Percentiles rank a stretch among this genome's conserved stretches.
These are phyloP conservation scores for Cryptomeria japonica DNA, from an alignment of 75 land plant genomes.

Conservation along the genomic window DNA sequence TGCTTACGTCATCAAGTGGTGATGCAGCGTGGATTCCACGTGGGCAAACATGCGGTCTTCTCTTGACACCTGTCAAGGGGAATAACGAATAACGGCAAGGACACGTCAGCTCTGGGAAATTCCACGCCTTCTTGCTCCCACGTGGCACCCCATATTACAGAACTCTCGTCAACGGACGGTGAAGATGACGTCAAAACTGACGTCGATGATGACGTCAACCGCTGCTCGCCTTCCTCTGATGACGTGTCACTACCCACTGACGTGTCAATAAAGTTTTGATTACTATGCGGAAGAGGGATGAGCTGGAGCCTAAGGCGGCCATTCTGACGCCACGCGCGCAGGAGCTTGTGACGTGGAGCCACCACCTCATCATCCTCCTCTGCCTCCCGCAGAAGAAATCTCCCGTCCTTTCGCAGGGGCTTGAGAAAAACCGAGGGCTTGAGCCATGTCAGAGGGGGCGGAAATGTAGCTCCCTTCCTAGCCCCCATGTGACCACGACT, in stretches of 20 bases:
- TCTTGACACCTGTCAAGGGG: neutral
- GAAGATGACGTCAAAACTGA: neutral
- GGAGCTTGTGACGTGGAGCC: slow-evolving; percentile 22
- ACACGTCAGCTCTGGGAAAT: neutral
- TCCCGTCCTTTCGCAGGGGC: slow-evolving; percentile 40
- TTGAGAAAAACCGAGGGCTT: slow-evolving; percentile 21
- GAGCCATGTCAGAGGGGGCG: slow-evolving; percentile 18
- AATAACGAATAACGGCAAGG: neutral
- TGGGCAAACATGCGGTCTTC: neutral
- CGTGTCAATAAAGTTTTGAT: neutral
- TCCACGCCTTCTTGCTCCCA: neutral
- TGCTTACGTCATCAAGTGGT: neutral
- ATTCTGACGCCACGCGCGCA: slow-evolving; percentile 21
- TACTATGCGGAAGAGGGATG: neutral
- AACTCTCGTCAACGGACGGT: neutral
- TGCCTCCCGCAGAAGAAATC: slow-evolving; percentile 42
- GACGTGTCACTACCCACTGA: neutral
- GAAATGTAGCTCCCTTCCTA: neutral
- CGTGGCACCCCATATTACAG: neutral
- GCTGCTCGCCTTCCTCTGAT: neutral
- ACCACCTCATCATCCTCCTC: neutral
- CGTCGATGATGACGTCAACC: neutral
- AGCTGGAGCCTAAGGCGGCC: slow-evolving; percentile 45
- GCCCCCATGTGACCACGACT: neutral
- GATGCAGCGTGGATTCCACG: neutral